Base-by-base conservation (phyloP, 2,329 filamentous ascomycete genomes). In the Epichloe aotearoae region DNA sequence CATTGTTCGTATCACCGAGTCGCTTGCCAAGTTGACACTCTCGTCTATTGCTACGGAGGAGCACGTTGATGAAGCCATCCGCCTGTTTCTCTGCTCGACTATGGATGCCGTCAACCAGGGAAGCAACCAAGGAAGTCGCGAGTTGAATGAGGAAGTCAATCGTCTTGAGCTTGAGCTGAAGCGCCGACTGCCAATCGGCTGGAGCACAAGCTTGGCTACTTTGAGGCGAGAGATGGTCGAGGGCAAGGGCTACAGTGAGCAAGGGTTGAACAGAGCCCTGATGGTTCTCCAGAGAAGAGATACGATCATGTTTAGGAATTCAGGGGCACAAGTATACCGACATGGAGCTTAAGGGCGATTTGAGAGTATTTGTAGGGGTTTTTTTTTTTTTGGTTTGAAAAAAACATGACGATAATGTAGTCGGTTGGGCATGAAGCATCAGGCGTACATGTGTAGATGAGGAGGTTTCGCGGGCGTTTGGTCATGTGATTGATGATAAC, bases 21-120 rank as follows among this genome's bases (percentile, higher is more conserved):
- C 93, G 0, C 79, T 98, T 2, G 93, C 93, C 51, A 98, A 98
- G 67, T 74, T 98, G 42, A 83, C 85, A 0, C 78, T 98, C 8
- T 88, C 86, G 0, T 84, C 90, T 3, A 76, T 96, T 41, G 93
- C 91, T 2, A 90, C 86, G 0, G 91, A 96, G 66, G 76, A 81
- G 45, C 93, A 98, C 62, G 93, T 98, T 49, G 91, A 98, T 62
- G 93, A 98, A 71, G 93, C 93, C 2, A 98, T 98, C 61, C 84
- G 93, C 0, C 78, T 98, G 15, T 98, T 98, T 82, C 73, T 98
- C 33, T 93, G 90, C 57, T 90, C 84, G 3, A 98, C 93, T 52
- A 97, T 98, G 93, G 91, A 98, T 62, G 93, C 93, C 7, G 89
- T 97, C 51, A 91, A 88, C 53, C 88, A 95, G 61, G 91, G 90